Evolutionary conservation across 176 grass and related monocot genomes (phyloP).

Genomic region (Aegilops longissima): DNA sequence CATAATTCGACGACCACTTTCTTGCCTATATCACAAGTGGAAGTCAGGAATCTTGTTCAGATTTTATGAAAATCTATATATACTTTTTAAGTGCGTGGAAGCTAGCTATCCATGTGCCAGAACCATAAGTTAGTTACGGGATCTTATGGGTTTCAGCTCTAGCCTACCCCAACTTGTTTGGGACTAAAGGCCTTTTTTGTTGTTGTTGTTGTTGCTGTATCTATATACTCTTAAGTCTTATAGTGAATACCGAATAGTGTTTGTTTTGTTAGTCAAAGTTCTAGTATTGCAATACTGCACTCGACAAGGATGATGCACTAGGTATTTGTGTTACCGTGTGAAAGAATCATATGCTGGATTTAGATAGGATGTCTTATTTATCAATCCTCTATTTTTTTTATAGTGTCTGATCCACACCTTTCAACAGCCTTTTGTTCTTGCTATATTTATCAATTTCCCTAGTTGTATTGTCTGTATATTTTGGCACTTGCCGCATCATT

Average conservation of each 20-base stretch:
- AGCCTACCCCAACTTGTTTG: too few relatives aligned
- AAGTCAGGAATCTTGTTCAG: not conserved
- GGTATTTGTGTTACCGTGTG: not conserved
- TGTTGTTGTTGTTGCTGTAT: too few relatives aligned
- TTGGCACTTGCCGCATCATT: not conserved
- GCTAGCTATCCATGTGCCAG: too few relatives aligned
- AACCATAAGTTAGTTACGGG: too few relatives aligned
- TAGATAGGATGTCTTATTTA: not conserved
- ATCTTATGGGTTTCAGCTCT: too few relatives aligned
- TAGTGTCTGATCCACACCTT: not conserved
- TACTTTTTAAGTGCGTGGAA: too few relatives aligned
- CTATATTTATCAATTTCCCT: not conserved
- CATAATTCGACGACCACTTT: not conserved
- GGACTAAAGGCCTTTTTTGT: too few relatives aligned
- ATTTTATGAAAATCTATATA: not conserved
- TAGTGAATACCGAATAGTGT: not conserved
- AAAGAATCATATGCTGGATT: not conserved
- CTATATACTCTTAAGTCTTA: not conserved
- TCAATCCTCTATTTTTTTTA: not conserved
- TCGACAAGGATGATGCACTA: not conserved
- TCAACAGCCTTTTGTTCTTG: not conserved
- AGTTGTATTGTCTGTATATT: not conserved
- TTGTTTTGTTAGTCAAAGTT: not conserved
- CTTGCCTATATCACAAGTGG: not conserved
- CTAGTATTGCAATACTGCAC: not conserved